Base-by-base conservation (phyloP, 768 basidiomycete species). In the Nidula microcarpa region DNA sequence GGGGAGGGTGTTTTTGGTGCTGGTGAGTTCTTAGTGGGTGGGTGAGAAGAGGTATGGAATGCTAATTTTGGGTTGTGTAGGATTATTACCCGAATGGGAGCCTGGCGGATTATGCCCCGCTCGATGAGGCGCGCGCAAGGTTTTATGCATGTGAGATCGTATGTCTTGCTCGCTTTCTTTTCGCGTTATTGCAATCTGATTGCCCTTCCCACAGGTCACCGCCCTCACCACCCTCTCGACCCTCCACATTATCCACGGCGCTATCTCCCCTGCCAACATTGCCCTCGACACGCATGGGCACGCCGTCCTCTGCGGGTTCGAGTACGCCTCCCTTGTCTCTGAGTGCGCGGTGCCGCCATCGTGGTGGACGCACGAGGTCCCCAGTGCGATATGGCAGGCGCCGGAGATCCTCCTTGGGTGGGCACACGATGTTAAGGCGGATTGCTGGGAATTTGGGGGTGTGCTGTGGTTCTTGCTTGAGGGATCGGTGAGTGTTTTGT, bases 401-500 rank as follows among this genome's bases (percentile, higher is more conserved):
- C 83, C 84, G 1, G 84, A 85, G 56, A 54, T 80, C 0, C 54
- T 82, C 10, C 66, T 85, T 7, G 78, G 78, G 0, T 86, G 84
- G 84, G 60, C 68, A 13, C 75, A 80, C 50, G 77, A 81, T 56
- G 67, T 60, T 18, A 66, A 74, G 11, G 80, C 80, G 16, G 84
- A 86, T 62, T 77, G 74, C 56, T 86, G 84, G 84, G 76, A 76
- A 0, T 82, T 85, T 55, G 84, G 83, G 3, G 60, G 79, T 59
- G 52, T 81, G 36, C 51, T 85, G 37, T 76, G 74, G 54, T 80
- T 74, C 55, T 74, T 85, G 73, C 62, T 77, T 43, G 71, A 74
- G 32, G 78, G 78, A 30, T 66, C 59, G 60, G 82, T 82, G 51
- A 60, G 70, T 60, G 8, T 7, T 32, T 30, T 3, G 33, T 34